Base-by-base conservation (phyloP, 148 eudicot genomes). In the Rhododendron vialii region DNA sequence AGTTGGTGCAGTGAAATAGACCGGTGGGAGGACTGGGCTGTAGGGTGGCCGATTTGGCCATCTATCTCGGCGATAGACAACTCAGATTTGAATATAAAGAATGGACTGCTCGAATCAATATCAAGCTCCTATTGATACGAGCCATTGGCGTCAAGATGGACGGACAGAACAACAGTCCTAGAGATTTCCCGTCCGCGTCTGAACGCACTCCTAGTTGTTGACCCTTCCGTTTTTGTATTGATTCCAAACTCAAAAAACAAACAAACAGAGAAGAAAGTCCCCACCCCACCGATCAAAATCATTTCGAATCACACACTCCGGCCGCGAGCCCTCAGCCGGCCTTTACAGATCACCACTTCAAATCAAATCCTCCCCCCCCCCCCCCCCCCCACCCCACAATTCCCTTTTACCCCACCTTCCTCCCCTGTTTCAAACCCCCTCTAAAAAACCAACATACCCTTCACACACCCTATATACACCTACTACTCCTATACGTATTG, bases 291-390 rank as follows among this genome's bases (percentile, higher is more conserved):
- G 76, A 50, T 48, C 65, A 84, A 50, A 84, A 84, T 84, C 80
- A 84, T 84, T 73, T 84, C 65, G 79, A 83, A 71, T 38, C 51
- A 41, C 75, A 61, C 84, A 15, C 63, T 35, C 82, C 83, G 38
- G 36, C 53, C 3, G 57, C 57, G 1, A 53, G 18, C 18, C 18
- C 57, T 13, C 9, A 2, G 1, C 5, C 50, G 11, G 11, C 61
- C 80, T 84, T 73, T 38, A 73, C 86, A 84, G 80, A 84, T 84
- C 86, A 74, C 14, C 15, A 4, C 78, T 28, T 35, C 45, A 81
- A 81, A 81, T 48, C 33, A 28, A 45, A 51, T 51, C 80, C 15
- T 1, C 10, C 12, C 41, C 81, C 33, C 24, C 20, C 61, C 38
- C 36, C 1, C 35, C 80, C 15, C 3, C 1, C 12, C 41, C 80